These are phyloP conservation scores for Ascochyta clinopodiicola DNA, from an alignment of 2,329 filamentous ascomycete genomes.

Conservation along the genomic window DNA sequence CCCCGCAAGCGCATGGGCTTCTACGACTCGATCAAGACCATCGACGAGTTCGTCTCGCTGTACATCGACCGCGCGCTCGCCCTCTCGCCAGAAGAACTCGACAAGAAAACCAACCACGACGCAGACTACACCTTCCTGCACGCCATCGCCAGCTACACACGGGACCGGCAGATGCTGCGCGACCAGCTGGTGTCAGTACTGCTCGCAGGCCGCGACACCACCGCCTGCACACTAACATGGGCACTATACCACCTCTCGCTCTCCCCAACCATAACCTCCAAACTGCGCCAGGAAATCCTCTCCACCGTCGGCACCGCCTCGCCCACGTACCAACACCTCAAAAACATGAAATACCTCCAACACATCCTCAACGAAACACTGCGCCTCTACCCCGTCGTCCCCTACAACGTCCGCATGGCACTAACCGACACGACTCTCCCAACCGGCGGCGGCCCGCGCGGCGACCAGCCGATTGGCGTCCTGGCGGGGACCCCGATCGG, in stretches of 20 bases:
- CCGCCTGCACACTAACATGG: constrained; percentile 81
- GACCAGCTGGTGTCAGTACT: constrained; percentile 79
- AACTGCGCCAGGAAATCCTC: constrained; percentile 76
- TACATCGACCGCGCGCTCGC: constrained; percentile 78
- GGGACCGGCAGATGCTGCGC: constrained; percentile 70
- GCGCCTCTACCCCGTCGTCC: constrained; percentile 58
- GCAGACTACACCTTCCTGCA: constrained; percentile 84
- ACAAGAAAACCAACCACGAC: constrained; percentile 74
- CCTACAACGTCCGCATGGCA: constrained; percentile 57
- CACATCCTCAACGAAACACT: constrained; percentile 49
- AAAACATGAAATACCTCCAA: constrained; percentile 78
- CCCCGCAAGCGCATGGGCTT: constrained; percentile 68
- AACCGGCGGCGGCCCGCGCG: constrained; percentile 55
- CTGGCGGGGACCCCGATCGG: constrained; percentile 53
- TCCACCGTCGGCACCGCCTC: constrained; percentile 67
- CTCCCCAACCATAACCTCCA: constrained; percentile 70
- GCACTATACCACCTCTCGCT: constrained; percentile 80
- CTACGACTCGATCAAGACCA: constrained; percentile 66
- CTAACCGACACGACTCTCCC: constrained; percentile 58
- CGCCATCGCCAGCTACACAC: constrained; percentile 80
- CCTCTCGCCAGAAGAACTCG: constrained; percentile 74
- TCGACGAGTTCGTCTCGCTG: constrained; percentile 77
- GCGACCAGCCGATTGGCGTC: constrained; percentile 54
- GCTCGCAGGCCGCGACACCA: constrained; percentile 87
- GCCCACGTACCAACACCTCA: constrained; percentile 78